A percentile compares a stretch with the other conserved stretches of the same genome.
Evolutionary conservation across 305 asterid species (phyloP).

Genomic region (Fraxinus paxiana): DNA sequence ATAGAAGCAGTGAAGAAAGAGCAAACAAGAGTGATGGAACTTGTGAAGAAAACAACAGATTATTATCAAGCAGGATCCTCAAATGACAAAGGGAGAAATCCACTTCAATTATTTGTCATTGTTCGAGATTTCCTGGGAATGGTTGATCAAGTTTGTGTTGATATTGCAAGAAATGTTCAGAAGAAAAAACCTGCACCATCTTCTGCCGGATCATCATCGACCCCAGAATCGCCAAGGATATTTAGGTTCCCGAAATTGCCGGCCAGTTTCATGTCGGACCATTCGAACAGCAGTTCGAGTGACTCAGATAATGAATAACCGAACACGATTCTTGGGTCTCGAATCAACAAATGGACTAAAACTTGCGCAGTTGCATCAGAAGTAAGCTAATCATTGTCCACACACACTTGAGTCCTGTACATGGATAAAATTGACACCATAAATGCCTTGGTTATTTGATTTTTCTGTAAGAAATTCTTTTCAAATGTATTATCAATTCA

Average conservation of each 20-base stretch:
- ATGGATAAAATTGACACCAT: constrained; percentile 13
- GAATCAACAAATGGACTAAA: background rate
- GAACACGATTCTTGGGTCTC: background rate
- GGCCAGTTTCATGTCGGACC: constrained; percentile 66
- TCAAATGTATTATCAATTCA: constrained; percentile 17
- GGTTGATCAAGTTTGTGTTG: constrained; percentile 90
- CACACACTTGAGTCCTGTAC: constrained; percentile 27
- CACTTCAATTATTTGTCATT: constrained; percentile 59
- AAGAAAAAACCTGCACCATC: constrained; percentile 45
- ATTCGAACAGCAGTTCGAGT: constrained; percentile 44
- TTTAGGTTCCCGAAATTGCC: constrained; percentile 82
- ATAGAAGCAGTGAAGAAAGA: constrained; percentile 47
- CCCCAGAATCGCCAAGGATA: constrained; percentile 57
- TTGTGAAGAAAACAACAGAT: constrained; percentile 63
- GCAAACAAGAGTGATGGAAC: constrained; percentile 61
- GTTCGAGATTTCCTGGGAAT: constrained; percentile 70
- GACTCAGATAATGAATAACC: constrained; percentile 31
- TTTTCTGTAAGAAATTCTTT: constrained; percentile 34
- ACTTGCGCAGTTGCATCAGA: constrained; percentile 16
- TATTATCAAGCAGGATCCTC: constrained; percentile 77
- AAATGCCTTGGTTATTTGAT: constrained; percentile 27
- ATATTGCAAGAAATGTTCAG: constrained; percentile 67
- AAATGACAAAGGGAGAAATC: constrained; percentile 48
- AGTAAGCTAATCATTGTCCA: constrained; percentile 10
- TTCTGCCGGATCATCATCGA: constrained; percentile 33